A percentile compares a stretch with the other conserved stretches of the same genome.
These are phyloP conservation scores for Lecanicillium sp. DNA, from an alignment of 2,329 filamentous ascomycete genomes.

Conservation along the genomic window DNA sequence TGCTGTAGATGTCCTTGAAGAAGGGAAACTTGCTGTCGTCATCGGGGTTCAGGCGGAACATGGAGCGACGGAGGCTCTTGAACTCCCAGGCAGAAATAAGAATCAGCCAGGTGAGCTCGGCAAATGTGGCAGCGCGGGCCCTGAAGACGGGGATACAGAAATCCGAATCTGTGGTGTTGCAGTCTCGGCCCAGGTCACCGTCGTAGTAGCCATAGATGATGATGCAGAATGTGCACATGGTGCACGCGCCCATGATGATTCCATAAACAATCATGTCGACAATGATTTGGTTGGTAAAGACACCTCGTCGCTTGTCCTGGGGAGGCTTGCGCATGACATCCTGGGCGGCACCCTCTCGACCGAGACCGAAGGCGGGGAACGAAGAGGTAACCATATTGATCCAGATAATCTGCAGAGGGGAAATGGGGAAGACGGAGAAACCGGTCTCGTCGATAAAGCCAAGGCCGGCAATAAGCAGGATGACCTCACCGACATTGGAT, in stretches of 20 bases:
- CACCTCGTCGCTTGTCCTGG: slow-evolving; percentile 57
- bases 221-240: slow-evolving; percentile 58
- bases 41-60: slow-evolving; percentile 59
- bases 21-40: slow-evolving; percentile 43
- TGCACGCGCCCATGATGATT: slow-evolving; percentile 66
- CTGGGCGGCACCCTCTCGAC: slow-evolving; percentile 65
- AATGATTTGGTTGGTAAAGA: slow-evolving; percentile 72
- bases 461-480: slow-evolving; percentile 72
- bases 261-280: slow-evolving; percentile 77
- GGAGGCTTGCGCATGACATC: slow-evolving; percentile 78
- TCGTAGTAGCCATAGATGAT: slow-evolving; percentile 49
- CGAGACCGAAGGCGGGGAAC: slow-evolving; percentile 81
- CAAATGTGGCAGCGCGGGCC: slow-evolving; percentile 66
- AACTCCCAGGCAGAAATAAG: slow-evolving; percentile 73
- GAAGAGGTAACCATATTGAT: slow-evolving; percentile 91
- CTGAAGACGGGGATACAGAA: slow-evolving; percentile 56
- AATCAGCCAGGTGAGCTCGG: slow-evolving; percentile 65
- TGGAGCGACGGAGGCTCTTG: slow-evolving; percentile 62
- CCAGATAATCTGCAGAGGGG: slow-evolving; percentile 84
- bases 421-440: slow-evolving; percentile 77
- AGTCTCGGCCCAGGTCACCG: slow-evolving; percentile 50
- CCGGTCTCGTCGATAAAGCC: slow-evolving; percentile 66
- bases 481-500: slow-evolving; percentile 78
- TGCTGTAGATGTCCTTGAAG: slow-evolving; percentile 58
- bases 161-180: slow-evolving; percentile 52